A percentile compares a stretch with the other conserved stretches of the same genome.
Conservation (phyloP, 106 monocot genomes). For the Phalaenopsis equestris region DNA sequence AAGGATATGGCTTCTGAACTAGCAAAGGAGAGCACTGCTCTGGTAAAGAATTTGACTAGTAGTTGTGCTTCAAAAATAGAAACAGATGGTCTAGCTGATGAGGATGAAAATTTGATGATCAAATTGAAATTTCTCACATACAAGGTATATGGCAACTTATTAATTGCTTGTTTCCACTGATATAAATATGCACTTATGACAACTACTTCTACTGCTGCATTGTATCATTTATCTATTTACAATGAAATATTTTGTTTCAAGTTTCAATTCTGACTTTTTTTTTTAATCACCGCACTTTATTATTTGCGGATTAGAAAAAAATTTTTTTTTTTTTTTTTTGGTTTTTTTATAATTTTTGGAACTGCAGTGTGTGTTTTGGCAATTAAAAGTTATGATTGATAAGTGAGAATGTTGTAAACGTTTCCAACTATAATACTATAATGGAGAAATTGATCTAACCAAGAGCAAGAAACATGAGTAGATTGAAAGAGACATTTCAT, state of each 20-base stretch:
- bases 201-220: not conserved
- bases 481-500: too few relatives aligned
- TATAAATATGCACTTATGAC: not conserved
- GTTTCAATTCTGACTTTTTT: too few relatives aligned
- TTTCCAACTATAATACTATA: too few relatives aligned
- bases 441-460: too few relatives aligned
- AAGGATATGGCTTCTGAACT: conserved; percentile 64
- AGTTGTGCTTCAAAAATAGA: conserved; percentile 27
- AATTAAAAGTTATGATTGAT: not conserved
- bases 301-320: not conserved
- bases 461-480: too few relatives aligned
- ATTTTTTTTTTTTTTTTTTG: not conserved
- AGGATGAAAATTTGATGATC: conserved; percentile 96
- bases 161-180: not conserved
- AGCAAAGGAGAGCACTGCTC: conserved; percentile 34
- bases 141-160: conserved; percentile 35
- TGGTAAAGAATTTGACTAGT: conserved; percentile 35
- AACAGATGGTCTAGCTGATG: conserved; percentile 74
- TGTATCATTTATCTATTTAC: not conserved
- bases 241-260: not conserved
- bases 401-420: too few relatives aligned
- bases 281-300: not conserved
- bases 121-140: conserved; percentile 97
- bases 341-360: not conserved
- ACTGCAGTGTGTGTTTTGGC: not conserved